Evolutionary conservation across 805 yeast species (phyloP).

Genomic region (Isabelozyma rhagii): DNA sequence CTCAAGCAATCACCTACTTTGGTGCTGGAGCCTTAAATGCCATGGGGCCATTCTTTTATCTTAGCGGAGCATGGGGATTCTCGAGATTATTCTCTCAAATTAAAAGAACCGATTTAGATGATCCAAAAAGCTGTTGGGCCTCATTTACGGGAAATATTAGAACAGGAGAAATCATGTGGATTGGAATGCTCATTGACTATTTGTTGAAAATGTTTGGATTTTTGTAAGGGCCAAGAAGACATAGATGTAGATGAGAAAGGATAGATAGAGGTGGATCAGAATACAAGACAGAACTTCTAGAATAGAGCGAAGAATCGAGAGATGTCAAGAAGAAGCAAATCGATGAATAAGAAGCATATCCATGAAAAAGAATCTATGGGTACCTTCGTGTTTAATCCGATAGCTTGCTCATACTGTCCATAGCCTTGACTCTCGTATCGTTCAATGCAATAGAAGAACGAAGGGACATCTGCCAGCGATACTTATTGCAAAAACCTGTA

Average conservation of each 20-base stretch:
- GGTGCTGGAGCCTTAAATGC: conserved; percentile 73
- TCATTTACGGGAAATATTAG: conserved; percentile 73
- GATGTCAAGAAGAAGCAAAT: background rate
- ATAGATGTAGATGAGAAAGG: background rate
- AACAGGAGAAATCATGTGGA: conserved; percentile 68
- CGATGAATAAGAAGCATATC: too few relatives aligned
- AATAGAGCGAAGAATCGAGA: background rate
- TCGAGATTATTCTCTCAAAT: conserved; percentile 69
- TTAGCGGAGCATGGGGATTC: conserved; percentile 65
- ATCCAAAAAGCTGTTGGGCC: conserved; percentile 79
- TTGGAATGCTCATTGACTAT: conserved; percentile 68
- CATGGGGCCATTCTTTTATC: conserved; percentile 81
- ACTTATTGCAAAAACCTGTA: too few relatives aligned
- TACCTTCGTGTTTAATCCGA: too few relatives aligned
- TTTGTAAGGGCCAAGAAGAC: conserved; percentile 12
- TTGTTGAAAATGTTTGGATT: conserved; percentile 47
- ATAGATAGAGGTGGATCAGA: background rate
- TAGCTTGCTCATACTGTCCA: too few relatives aligned
- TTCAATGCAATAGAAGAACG: too few relatives aligned
- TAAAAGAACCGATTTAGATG: conserved; percentile 68
- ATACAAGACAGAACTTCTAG: background rate
- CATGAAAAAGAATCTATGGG: too few relatives aligned
- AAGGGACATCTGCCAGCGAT: too few relatives aligned
- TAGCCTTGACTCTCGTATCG: too few relatives aligned
- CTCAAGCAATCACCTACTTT: conserved; percentile 63